A percentile compares a stretch with the other conserved stretches of the same genome.
Conservation (phyloP, 345 rosid genomes). For the Gossypium australe region DNA sequence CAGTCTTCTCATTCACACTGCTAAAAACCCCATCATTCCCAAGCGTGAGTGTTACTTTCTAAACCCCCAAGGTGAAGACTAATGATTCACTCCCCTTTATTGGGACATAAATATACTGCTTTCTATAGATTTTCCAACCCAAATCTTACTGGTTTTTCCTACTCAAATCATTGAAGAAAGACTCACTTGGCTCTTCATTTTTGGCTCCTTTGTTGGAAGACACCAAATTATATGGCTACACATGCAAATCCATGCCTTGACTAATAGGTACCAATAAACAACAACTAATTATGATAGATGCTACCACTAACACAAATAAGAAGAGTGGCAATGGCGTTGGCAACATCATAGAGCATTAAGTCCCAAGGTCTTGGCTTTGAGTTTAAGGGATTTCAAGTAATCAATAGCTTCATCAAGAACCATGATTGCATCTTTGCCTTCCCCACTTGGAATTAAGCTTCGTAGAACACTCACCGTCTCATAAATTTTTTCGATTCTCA, state of each 20-base stretch:
- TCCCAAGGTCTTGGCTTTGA: slow-evolving; percentile 46
- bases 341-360: slow-evolving; percentile 20
- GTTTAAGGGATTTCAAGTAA: slow-evolving; percentile 58
- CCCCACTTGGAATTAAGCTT: slow-evolving; percentile 53
- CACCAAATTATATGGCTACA: neutral
- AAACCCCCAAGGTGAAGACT: slow-evolving; percentile 23
- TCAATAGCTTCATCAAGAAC: slow-evolving; percentile 66
- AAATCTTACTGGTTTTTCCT: slow-evolving; percentile 17
- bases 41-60: slow-evolving; percentile 26
- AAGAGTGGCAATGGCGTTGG: neutral
- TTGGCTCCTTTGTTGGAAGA: neutral
- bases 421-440: slow-evolving; percentile 50
- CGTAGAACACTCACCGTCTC: slow-evolving; percentile 51
- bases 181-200: neutral
- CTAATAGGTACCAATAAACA: no score
- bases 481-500: slow-evolving; percentile 40
- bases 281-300: neutral
- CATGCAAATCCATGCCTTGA: slow-evolving; percentile 11
- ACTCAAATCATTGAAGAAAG: slow-evolving; percentile 7
- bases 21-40: neutral
- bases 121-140: slow-evolving; percentile 1
- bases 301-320: neutral
- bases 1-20: slow-evolving; percentile 33
- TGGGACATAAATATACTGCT: slow-evolving; percentile 14
- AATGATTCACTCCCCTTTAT: slow-evolving; percentile 31